A percentile compares a stretch with the other conserved stretches of the same genome.
Conservation (phyloP, 2,329 filamentous ascomycete species). For the Apiospora phragmitis region DNA sequence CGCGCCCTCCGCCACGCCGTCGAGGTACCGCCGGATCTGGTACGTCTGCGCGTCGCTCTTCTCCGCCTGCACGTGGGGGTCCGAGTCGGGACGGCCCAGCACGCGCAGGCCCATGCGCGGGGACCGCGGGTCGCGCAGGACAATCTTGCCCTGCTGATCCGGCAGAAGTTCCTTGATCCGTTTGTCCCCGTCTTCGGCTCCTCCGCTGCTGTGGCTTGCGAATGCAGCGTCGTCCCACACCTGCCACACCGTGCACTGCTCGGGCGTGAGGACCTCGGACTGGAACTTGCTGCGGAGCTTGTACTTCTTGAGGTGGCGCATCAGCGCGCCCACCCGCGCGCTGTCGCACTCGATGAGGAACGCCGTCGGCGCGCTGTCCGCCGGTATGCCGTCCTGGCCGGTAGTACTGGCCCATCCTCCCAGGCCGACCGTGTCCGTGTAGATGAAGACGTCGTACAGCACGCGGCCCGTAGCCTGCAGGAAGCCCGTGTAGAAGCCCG, state of each 20-base stretch:
- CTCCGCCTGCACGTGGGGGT: constrained; percentile 42
- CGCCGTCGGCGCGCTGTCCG: constrained; percentile 20
- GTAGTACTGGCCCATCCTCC: too few species aligned
- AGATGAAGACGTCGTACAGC: constrained; percentile 88
- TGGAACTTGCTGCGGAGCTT: constrained; percentile 81
- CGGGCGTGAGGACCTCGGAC: constrained; percentile 64
- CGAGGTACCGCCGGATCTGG: constrained; percentile 72
- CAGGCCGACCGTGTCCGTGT: constrained; percentile 53
- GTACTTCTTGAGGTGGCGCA: constrained; percentile 78
- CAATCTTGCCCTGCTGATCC: constrained; percentile 31
- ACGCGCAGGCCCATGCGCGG: constrained; percentile 58
- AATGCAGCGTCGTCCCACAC: constrained; percentile 58
- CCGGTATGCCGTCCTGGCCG: constrained; percentile 22
- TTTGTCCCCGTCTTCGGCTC: not conserved
- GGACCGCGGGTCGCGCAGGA: constrained; percentile 53
- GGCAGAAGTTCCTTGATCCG: constrained; percentile 30
- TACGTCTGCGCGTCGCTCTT: constrained; percentile 62
- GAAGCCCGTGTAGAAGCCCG: constrained; percentile 78
- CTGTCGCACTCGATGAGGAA: constrained; percentile 86
- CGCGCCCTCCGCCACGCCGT: constrained; percentile 84
- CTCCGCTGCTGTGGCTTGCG: not conserved
- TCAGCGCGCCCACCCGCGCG: constrained; percentile 59
- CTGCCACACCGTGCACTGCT: constrained; percentile 70
- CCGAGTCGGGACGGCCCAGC: constrained; percentile 34
- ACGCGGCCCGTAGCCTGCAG: constrained; percentile 83